Percentiles rank a stretch among this genome's conserved stretches.
Evolutionary conservation across 495 filamentous ascomycete species (phyloP).

Genomic region (Lasiosphaeriaceae sp.): DNA sequence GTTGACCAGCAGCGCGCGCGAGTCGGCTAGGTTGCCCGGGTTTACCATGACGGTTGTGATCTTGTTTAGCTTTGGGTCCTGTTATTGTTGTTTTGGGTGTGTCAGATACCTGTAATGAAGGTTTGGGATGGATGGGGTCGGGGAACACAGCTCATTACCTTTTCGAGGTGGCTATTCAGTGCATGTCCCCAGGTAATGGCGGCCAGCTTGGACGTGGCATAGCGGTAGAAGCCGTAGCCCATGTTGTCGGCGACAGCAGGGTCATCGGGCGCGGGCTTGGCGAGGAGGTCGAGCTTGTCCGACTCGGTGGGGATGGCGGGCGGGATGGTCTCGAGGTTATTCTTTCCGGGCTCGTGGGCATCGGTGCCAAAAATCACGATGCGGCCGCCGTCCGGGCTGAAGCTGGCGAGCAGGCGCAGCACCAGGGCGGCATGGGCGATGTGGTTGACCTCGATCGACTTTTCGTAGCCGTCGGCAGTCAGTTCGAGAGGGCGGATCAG

Average conservation of each 20-base stretch:
- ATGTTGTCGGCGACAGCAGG: slow-evolving; percentile 21
- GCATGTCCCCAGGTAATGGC: slow-evolving; percentile 43
- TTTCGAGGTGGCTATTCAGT: slow-evolving; percentile 39
- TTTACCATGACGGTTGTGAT: slow-evolving; percentile 46
- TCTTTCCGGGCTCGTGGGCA: slow-evolving; percentile 39
- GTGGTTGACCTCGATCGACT: slow-evolving; percentile 43
- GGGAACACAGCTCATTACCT: slow-evolving; percentile 20
- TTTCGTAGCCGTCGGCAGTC: slow-evolving; percentile 41
- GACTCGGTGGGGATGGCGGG: slow-evolving; percentile 25
- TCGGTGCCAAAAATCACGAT: slow-evolving; percentile 42
- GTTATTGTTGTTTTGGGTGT: background rate
- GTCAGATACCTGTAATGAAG: background rate
- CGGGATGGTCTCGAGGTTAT: slow-evolving; percentile 33
- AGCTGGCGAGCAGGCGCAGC: slow-evolving; percentile 40
- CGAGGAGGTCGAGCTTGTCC: slow-evolving; percentile 22
- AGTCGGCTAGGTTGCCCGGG: slow-evolving; percentile 43
- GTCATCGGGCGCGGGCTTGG: slow-evolving; percentile 12
- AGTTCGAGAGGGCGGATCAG: slow-evolving; percentile 32
- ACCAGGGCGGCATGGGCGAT: slow-evolving; percentile 42
- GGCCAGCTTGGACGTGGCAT: slow-evolving; percentile 42
- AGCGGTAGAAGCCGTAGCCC: slow-evolving; percentile 41
- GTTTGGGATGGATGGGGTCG: background rate
- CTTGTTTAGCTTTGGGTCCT: slow-evolving; percentile 32
- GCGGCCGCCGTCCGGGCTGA: slow-evolving; percentile 35
- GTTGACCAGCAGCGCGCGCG: slow-evolving; percentile 42